Evolutionary conservation across 768 basidiomycete species (phyloP).

Genomic region (Royoungia palumana): DNA sequence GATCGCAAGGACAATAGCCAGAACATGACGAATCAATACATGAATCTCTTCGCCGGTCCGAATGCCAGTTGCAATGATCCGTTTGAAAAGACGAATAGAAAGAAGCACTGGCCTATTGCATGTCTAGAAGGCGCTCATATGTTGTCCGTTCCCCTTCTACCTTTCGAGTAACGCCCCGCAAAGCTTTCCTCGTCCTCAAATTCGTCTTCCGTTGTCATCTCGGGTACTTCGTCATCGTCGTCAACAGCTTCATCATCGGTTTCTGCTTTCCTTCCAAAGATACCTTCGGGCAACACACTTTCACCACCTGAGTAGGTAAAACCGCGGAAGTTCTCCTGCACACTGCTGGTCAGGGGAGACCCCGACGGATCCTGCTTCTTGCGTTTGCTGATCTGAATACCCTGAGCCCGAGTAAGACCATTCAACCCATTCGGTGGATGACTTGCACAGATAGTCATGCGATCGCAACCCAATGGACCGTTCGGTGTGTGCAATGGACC

Average conservation of each 20-base stretch:
- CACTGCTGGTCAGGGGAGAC: slow-evolving; percentile 81
- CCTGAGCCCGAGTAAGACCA: slow-evolving; percentile 21
- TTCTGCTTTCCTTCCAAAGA: slow-evolving; percentile 31
- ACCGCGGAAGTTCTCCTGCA: slow-evolving; percentile 95
- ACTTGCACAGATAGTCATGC: slow-evolving; percentile 12
- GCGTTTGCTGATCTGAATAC: slow-evolving; percentile 52
- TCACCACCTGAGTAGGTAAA: slow-evolving; percentile 86
- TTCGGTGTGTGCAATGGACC: slow-evolving; percentile 58
- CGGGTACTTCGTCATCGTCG: slow-evolving; percentile 47
- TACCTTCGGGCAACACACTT: slow-evolving; percentile 50
- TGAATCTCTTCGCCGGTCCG: slow-evolving; percentile 22
- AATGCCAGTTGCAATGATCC: slow-evolving; percentile 8
- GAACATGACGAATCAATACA: slow-evolving; percentile 10
- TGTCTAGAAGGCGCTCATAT: slow-evolving; percentile 25
- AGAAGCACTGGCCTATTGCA: slow-evolving; percentile 10
- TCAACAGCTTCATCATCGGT: slow-evolving; percentile 44
- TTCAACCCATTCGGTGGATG: slow-evolving; percentile 18
- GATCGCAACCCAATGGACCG: slow-evolving; percentile 72
- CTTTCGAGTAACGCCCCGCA: slow-evolving; percentile 68
- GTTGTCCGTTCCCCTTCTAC: slow-evolving; percentile 44
- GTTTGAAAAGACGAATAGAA: slow-evolving; percentile 3
- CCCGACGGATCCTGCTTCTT: slow-evolving; percentile 45
- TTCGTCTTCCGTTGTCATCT: slow-evolving; percentile 71
- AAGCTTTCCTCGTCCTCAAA: slow-evolving; percentile 60
- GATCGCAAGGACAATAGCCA: slow-evolving; percentile 6